Base-by-base conservation (phyloP, 805 yeast genomes). In the Hanseniaspora taiwanica region DNA sequence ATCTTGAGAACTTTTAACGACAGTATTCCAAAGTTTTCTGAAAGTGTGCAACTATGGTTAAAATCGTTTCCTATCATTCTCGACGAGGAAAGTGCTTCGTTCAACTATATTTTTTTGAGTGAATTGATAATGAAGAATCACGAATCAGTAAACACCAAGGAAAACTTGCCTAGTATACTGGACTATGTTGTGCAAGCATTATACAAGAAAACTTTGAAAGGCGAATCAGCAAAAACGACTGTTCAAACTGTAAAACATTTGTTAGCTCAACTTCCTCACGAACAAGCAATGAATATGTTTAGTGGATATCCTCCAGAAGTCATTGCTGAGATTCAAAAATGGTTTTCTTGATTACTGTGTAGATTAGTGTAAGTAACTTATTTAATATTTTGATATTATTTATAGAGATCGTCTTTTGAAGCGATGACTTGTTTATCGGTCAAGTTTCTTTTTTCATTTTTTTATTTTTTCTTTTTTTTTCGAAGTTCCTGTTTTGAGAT, bases 21-120 rank as follows among this genome's bases (percentile, higher is more conserved):
- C 4, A 56, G 55, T 38, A 65, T 83, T 38, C 78, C 86, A 23
- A 73, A 77, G 53, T 61, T 76, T 42, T 74, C 80, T 46, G 66
- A 71, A 20, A 72, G 82, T 20, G 64, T 83, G 37, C 71, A 68
- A 23, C 79, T 72, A 44, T 91, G 97, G 97, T 64, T 91, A 40
- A 69, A 71, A 45, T 70, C 84, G 9, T 71, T 91, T 48, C 98
- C 97, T 18, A 72, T 89, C 33, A 60, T 77, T 18, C 81, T 76
- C 49, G 96, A 91, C 57, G 81, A 76, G 33, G 91, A 82, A 48
- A 94, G 94, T 4, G 96, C 96, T 3, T 76, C 85, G 13, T 84
- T 71, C 58, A 76, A 84, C 16, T 91, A 85, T 62, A 68, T 71
- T 49, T 87, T 84, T 55, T 65, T 87, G 47, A 64, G 77, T 7